These are phyloP conservation scores for Trametes polyzona DNA, from an alignment of 1,284 basidiomycete genomes.

Conservation along the genomic window DNA sequence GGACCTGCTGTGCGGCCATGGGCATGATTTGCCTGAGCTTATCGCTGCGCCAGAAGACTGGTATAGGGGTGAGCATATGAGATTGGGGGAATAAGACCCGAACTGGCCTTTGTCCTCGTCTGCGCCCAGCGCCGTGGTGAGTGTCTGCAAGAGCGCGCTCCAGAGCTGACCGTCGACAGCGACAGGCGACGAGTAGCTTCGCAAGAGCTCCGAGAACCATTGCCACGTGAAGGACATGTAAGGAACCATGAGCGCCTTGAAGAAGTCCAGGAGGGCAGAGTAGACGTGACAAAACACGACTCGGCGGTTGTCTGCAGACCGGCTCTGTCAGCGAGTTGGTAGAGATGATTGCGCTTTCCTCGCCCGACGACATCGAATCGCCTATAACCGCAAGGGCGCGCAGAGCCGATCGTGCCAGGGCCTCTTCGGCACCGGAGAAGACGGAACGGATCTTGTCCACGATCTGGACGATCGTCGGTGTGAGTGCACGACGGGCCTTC, in stretches of 20 bases:
- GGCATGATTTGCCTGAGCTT: constrained; percentile 67
- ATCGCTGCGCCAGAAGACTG: constrained; percentile 90
- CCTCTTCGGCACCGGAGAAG: constrained; percentile 46
- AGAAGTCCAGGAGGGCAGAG: constrained; percentile 75
- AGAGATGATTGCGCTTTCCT: constrained; percentile 70
- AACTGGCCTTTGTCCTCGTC: constrained; percentile 79
- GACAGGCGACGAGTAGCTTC: constrained; percentile 45
- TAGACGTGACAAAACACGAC: constrained; percentile 79
- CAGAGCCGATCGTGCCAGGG: constrained; percentile 52
- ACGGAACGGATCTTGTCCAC: constrained; percentile 52
- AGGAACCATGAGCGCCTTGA: constrained; percentile 90
- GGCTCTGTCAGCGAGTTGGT: too few relatives aligned
- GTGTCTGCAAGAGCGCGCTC: constrained; percentile 62
- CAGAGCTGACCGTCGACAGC: constrained; percentile 55
- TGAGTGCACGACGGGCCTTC: constrained; percentile 57
- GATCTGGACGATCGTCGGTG: constrained; percentile 54
- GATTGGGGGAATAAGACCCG: neutral
- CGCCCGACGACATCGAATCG: constrained; percentile 59
- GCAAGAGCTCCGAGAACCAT: constrained; percentile 70
- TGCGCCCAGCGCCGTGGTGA: constrained; percentile 73
- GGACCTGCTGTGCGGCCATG: constrained; percentile 68
- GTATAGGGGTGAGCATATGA: neutral
- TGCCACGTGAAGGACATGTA: constrained; percentile 83
- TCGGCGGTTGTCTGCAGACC: constrained; percentile 46
- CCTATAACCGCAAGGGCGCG: constrained; percentile 63